These are phyloP conservation scores for Mycosarcoma maydis DNA, from an alignment of 1,284 basidiomycete species.

Conservation along the genomic window DNA sequence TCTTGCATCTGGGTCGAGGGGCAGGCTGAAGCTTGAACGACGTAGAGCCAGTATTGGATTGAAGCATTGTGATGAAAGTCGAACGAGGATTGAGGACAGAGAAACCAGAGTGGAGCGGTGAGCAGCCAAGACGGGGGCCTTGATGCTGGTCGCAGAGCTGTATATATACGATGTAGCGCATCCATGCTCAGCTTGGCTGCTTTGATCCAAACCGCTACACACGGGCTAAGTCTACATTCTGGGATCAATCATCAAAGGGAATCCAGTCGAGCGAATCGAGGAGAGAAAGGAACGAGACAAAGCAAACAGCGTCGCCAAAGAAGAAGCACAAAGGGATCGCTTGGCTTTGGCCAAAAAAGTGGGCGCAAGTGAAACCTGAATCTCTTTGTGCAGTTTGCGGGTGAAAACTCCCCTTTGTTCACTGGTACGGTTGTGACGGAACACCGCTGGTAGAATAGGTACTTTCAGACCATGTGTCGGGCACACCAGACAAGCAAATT, in stretches of 20 bases:
- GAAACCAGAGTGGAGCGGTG: background rate
- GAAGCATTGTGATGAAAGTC: slow-evolving; percentile 17
- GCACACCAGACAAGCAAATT: too few relatives aligned
- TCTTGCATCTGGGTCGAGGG: slow-evolving; percentile 30
- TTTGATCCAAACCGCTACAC: too few relatives aligned
- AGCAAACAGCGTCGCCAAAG: background rate
- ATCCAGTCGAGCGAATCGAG: background rate
- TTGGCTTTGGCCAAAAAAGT: too few relatives aligned
- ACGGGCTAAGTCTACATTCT: too few relatives aligned
- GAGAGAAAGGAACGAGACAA: background rate
- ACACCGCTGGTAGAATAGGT: too few relatives aligned
- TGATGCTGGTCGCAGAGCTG: too few relatives aligned
- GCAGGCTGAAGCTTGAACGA: slow-evolving; percentile 41
- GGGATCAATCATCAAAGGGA: background rate
- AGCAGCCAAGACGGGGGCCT: too few relatives aligned
- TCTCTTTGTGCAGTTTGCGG: background rate
- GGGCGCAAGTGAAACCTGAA: too few relatives aligned
- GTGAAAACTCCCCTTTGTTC: slow-evolving; percentile 8
- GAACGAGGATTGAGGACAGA: background rate
- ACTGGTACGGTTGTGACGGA: background rate
- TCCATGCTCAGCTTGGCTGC: too few relatives aligned
- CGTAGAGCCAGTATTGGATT: slow-evolving; percentile 18
- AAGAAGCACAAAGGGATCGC: background rate
- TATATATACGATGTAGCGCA: background rate
- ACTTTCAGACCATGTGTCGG: too few relatives aligned